These are phyloP conservation scores for Arthrobotrys megalospora DNA, from an alignment of 2,329 filamentous ascomycete genomes.

Conservation along the genomic window DNA sequence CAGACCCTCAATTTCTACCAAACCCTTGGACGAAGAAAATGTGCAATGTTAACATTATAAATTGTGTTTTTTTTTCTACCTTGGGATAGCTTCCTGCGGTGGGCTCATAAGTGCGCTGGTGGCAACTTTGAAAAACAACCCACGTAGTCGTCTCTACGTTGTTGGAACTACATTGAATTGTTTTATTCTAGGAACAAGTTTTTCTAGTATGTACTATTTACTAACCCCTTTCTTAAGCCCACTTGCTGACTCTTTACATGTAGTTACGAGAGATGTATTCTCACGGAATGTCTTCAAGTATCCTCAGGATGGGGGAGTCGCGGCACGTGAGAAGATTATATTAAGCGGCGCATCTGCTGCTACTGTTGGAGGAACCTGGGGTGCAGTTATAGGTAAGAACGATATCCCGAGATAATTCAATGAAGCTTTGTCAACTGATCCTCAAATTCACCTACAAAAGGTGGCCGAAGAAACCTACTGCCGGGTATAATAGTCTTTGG, in stretches of 20 bases:
- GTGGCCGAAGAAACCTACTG: conserved; percentile 40
- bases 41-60: neutral
- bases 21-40: neutral
- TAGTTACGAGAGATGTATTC: conserved; percentile 48
- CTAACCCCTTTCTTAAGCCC: neutral
- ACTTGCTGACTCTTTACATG: neutral
- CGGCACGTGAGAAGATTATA: conserved; percentile 3
- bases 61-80: neutral
- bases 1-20: neutral
- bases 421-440: neutral
- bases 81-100: conserved; percentile 38
- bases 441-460: conserved; percentile 12
- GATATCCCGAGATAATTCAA: neutral
- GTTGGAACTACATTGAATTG: conserved; percentile 48
- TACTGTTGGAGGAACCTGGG: conserved; percentile 45
- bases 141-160: conserved; percentile 42
- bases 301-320: neutral
- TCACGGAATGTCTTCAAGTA: conserved; percentile 21
- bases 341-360: conserved; percentile 43
- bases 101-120: conserved; percentile 42
- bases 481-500: conserved; percentile 52
- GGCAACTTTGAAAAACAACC: conserved; percentile 43
- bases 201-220: conserved; percentile 41
- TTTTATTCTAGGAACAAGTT: conserved; percentile 46
- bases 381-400: conserved; percentile 43